Percentiles rank a stretch among this genome's conserved stretches.
These are phyloP conservation scores for Globisporangium okanoganense DNA, from an alignment of 352 stramenopile species.

Conservation along the genomic window DNA sequence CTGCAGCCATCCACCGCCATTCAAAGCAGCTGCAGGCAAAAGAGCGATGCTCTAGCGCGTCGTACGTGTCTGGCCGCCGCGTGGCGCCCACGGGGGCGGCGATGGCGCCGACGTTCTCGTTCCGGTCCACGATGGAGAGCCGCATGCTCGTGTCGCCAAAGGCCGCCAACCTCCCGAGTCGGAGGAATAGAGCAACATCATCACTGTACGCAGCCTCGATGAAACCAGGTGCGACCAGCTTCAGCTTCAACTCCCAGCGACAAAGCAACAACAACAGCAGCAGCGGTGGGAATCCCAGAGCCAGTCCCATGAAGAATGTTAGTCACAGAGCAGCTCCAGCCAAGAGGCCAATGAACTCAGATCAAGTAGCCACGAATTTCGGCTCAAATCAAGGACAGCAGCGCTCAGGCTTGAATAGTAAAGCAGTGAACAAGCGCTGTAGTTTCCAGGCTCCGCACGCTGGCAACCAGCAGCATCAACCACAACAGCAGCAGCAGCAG, in stretches of 20 bases:
- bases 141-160: slow-evolving; percentile 31
- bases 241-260: neutral
- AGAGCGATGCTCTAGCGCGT: slow-evolving; percentile 6
- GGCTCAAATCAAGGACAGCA: neutral
- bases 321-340: neutral
- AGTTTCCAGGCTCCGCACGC: neutral
- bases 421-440: neutral
- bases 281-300: neutral
- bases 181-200: neutral
- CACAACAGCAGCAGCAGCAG: neutral
- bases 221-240: neutral
- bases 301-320: neutral
- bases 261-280: neutral
- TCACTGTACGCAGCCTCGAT: neutral
- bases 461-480: neutral
- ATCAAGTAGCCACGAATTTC: neutral
- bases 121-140: slow-evolving; percentile 39
- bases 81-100: slow-evolving; percentile 2
- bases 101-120: slow-evolving; percentile 29
- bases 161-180: neutral
- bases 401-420: neutral
- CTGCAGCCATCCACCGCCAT: neutral
- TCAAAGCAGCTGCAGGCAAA: neutral
- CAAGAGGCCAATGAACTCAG: neutral
- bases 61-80: slow-evolving; percentile 26